phyloP scores from a whole-genome alignment of 2,329 filamentous ascomycete genomes.

The Pleomassaria siparia region DNA sequence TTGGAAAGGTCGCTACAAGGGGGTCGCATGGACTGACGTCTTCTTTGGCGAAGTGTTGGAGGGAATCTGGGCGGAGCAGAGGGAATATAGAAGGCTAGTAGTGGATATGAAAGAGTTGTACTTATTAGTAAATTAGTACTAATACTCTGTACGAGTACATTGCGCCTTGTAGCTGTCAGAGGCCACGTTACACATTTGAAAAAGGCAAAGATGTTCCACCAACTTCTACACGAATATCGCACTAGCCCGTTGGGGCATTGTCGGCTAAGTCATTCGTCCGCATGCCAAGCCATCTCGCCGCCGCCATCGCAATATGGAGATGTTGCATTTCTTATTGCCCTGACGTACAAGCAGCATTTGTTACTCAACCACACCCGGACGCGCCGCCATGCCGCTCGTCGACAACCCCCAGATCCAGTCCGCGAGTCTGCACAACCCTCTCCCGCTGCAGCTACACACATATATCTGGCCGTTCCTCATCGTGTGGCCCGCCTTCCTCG shows the following conservation, averaged over 20 bases:
- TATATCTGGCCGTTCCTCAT: constrained; percentile 94
- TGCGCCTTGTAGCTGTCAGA: neutral
- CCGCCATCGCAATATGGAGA: neutral
- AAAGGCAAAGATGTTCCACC: neutral
- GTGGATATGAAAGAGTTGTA: neutral
- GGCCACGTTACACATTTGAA: neutral
- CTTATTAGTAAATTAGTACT: neutral
- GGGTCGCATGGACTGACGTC: constrained; percentile 26
- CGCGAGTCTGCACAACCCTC: constrained; percentile 84
- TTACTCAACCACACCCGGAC: neutral
- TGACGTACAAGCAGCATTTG: neutral
- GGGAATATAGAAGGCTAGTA: neutral
- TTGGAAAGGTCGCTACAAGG: constrained; percentile 15
- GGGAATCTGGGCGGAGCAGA: constrained; percentile 15
- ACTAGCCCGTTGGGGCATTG: neutral
- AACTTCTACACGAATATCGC: too few species aligned
- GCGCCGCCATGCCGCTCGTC: constrained; percentile 65
- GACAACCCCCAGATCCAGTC: constrained; percentile 87
- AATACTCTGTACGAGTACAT: neutral
- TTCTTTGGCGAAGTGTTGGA: constrained; percentile 16
- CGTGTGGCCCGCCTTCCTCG: constrained; percentile 88
- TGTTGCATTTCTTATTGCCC: neutral
- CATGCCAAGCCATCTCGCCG: neutral
- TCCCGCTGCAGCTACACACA: constrained; percentile 76
- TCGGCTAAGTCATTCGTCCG: neutral